phyloP scores from a whole-genome alignment of 495 filamentous ascomycete species.

The Copromyces sp. region DNA sequence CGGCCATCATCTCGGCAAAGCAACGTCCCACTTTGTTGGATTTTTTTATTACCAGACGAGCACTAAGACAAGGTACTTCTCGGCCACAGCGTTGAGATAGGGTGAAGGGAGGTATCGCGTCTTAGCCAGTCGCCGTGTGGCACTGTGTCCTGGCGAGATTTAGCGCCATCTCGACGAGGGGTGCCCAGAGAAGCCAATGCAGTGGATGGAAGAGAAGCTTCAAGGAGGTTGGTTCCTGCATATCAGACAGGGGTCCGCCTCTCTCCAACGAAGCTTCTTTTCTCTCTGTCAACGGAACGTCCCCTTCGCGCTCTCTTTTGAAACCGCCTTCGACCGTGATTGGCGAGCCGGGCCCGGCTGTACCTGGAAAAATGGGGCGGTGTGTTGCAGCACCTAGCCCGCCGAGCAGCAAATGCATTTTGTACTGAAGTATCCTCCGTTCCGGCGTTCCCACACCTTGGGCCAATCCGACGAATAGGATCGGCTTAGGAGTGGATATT shows the following conservation, averaged over 20 bases:
- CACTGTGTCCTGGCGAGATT: not conserved
- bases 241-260: not conserved
- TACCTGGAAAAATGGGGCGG: not conserved
- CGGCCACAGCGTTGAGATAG: not conserved
- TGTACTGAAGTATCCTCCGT: not conserved
- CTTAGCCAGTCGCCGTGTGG: not conserved
- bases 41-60: not conserved
- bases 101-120: not conserved
- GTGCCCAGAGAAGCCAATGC: not conserved
- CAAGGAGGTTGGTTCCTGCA: not conserved
- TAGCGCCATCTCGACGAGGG: not conserved
- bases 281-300: not conserved
- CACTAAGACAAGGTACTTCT: not conserved
- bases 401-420: not conserved
- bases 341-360: not conserved
- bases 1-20: not conserved
- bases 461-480: not conserved
- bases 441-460: not conserved
- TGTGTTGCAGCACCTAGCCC: not conserved
- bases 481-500: not conserved
- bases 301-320: not conserved
- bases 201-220: not conserved
- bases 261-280: not conserved
- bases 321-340: not conserved
- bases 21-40: not conserved